Base-by-base conservation (phyloP, 2,329 filamentous ascomycete species). In the Clonostachys chloroleuca region DNA sequence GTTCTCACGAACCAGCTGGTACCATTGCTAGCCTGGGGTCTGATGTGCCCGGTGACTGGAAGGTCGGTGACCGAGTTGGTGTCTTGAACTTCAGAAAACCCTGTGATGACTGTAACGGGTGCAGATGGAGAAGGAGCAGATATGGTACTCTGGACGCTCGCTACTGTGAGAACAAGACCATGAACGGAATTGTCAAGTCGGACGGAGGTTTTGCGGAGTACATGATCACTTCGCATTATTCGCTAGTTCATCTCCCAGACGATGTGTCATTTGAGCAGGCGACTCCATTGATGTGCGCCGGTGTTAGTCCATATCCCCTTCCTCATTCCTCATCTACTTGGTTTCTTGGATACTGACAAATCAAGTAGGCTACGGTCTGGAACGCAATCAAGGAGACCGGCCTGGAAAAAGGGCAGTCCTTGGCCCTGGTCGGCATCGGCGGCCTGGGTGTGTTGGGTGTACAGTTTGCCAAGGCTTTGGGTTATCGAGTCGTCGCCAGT, bases 181-280 rank as follows among this genome's bases (percentile, higher is more conserved):
- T 55, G 40, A 62, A 59, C 1, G 64, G 64, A 1, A 64, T 66
- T 41, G 56, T 61, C 12, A 53, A 64, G 20, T 52, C 62, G 20
- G 60, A 67, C 33, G 64, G 64, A 2, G 60, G 57, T 5, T 64
- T 67, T 46, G 64, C 64, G 1, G 61, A 66, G 33, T 67, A 62
- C 42, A 51, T 65, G 40, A 53, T 55, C 12, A 54, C 61, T 12
- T 62, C 65, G 40, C 59, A 62, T 1, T 46, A 47, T 9, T 60
- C 59, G 5, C 58, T 58, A 2, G 55, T 65, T 18, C 47, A 47
- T 36, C 45, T 66, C 2, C 61, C 63, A 1, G 50, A 56, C 3
- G 47, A 46, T 3, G 18, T 66, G 12, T 50, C 58, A 1, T 66
- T 63, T 46, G 57, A 61, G n/a, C 64, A 67, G 51, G 63, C 64